Evolutionary conservation across 164 flowering plant species (phyloP), one percentile per base, ranked within the genome.

Genomic region (Chloranthus sessilifolius): DNA sequence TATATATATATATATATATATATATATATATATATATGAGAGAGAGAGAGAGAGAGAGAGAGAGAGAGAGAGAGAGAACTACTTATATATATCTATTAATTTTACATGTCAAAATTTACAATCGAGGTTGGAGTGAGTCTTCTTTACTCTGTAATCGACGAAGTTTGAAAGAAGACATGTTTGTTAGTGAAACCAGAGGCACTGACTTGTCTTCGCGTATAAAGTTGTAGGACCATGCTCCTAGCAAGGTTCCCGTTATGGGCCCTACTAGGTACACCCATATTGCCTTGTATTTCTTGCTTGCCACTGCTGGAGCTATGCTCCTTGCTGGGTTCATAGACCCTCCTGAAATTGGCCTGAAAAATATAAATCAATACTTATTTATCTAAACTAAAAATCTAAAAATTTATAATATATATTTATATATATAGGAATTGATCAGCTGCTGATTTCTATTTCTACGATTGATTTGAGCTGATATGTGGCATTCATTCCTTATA

Each of bases 301-400:
- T 84, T 2, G 85, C 91, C 40, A 88, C 11, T n/a, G 94, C 94
- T 2, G 96, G 96, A 1, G 88, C 96, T 20, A 88, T 21, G 1
- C 74, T 79, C 57, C 94, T 79, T 35, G 83, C 94, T 1, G 96
- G 96, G 73, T 88, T 85, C 96, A 82, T 85, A 5, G 96, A 85
- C 45, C 90, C 96, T 28, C 96, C 94, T 41, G 94, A 88, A 61
- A 88, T 17, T 16, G 90, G 90, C 59, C 91, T 85, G 73, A 1
- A 15, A 37, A 7, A 29, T 5, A 14, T 34, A 8, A 33, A 25
- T 25, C n/a, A 1, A 16, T 3, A 0, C 16, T 34, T 29, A 14
- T 4, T 19, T 3, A 24, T 38, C 27, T 52, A 2, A 22, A 16
- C 34, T 7, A 56, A 28, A 2, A 10, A 10, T 44, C n/a, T 12